Conservation (phyloP, 371 early-diverging fungal species). For the Actinomortierella ambigua region DNA sequence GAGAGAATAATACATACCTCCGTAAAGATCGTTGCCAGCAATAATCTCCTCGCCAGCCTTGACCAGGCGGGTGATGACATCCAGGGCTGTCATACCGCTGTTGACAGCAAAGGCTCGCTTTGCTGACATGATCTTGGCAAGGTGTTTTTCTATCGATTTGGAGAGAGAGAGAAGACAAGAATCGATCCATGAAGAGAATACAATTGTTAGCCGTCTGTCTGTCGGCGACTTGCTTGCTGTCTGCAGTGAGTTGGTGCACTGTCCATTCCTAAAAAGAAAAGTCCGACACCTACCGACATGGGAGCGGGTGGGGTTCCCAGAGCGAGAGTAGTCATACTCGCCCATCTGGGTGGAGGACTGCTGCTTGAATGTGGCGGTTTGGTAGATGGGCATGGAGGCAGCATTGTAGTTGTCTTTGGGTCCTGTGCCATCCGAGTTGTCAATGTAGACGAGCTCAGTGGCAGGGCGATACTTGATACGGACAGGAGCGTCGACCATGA, state of each 20-base stretch:
- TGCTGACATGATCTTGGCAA: conserved; percentile 87
- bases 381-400: conserved; percentile 93
- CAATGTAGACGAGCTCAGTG: conserved; percentile 88
- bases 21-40: conserved; percentile 91
- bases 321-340: conserved; percentile 92
- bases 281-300: conserved; percentile 65
- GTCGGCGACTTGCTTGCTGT: no score
- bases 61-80: conserved; percentile 82
- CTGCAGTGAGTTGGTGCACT: neutral
- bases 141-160: conserved; percentile 70
- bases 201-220: no score
- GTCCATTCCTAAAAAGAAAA: neutral
- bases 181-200: no score
- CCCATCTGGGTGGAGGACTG: conserved; percentile 76
- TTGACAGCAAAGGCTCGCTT: conserved; percentile 77
- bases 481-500: conserved; percentile 44
- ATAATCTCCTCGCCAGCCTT: conserved; percentile 83
- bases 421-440: conserved; percentile 61
- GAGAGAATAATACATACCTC: conserved; percentile 51
- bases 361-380: conserved; percentile 97
- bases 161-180: neutral
- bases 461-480: conserved; percentile 76
- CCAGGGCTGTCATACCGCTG: conserved; percentile 91
- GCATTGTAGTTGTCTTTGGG: conserved; percentile 87
- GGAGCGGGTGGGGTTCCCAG: conserved; percentile 91